Percentiles rank a stretch among this genome's conserved stretches.
These are phyloP conservation scores for Macrophomina phaseolina DNA, from an alignment of 2,329 filamentous ascomycete genomes.

Conservation along the genomic window DNA sequence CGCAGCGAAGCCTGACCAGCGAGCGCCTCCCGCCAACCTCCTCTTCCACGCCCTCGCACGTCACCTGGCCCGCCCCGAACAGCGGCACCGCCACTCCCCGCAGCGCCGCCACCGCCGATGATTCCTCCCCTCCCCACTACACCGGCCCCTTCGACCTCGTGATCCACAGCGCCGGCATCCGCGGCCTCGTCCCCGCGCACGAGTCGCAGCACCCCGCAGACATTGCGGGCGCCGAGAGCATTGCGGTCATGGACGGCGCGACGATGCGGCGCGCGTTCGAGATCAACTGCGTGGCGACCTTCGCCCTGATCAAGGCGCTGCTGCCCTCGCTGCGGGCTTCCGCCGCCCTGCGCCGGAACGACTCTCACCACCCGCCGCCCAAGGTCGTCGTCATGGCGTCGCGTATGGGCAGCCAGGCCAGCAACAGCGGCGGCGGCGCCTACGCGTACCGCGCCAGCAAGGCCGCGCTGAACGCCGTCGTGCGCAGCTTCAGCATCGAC, in stretches of 20 bases:
- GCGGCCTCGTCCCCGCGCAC: constrained; percentile 49
- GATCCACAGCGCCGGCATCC: constrained; percentile 53
- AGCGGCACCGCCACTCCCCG: background rate
- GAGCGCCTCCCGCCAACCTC: too few species aligned
- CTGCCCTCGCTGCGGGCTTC: constrained; percentile 40
- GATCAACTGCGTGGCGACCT: constrained; percentile 51
- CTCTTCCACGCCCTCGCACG: too few species aligned
- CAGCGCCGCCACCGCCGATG: constrained; percentile 28
- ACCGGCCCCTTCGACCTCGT: constrained; percentile 43
- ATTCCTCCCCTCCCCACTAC: background rate
- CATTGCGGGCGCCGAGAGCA: constrained; percentile 49
- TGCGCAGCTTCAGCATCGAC: constrained; percentile 52
- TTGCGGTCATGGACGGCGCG: constrained; percentile 45
- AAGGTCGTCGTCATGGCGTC: constrained; percentile 52
- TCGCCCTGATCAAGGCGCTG: constrained; percentile 46
- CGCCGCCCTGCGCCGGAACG: too few species aligned
- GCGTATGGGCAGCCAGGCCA: constrained; percentile 51
- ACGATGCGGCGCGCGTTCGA: constrained; percentile 49
- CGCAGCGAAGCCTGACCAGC: background rate
- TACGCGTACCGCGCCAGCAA: constrained; percentile 57
- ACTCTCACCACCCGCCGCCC: constrained; percentile 12
- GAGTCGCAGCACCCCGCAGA: constrained; percentile 36
- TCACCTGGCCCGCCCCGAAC: too few species aligned
- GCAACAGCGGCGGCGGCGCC: constrained; percentile 48
- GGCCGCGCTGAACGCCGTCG: constrained; percentile 53